Base-by-base conservation (phyloP, 345 rosid species). In the Barbarea vulgaris region DNA sequence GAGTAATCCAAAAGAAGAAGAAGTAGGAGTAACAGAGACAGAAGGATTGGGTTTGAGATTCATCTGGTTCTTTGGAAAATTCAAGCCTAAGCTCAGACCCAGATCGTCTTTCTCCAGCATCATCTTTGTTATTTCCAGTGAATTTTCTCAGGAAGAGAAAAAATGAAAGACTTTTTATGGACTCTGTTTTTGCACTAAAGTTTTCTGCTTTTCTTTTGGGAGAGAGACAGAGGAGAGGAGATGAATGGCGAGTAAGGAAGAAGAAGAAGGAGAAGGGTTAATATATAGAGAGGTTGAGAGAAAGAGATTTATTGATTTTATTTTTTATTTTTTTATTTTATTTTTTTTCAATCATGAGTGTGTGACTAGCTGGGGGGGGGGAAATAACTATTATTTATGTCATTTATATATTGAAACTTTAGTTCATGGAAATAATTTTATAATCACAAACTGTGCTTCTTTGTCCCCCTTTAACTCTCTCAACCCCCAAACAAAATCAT, bases 41-140 rank as follows among this genome's bases (percentile, higher is more conserved):
- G 85, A 77, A 0, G 84, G 70, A 11, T 86, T 79, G 5, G 93
- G 78, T 81, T 72, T 75, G 34, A 81, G 90, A 80, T 87, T 86
- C n/a, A 86, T 84, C 78, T 89, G 91, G 13, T 77, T 78, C 56
- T 80, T 83, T n/a, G 93, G 85, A 48, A 79, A 80, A 70, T 85
- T 86, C 84, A 90, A 82, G 83, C 97, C 78, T 48, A 92, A 81
- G 72, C 93, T 87, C 79, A 95, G 75, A 53, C 99, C 96, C 74
- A 95, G 81, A 81, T 89, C 99, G 36, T 89, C 94, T 77, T 89
- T 88, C 73, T 80, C 97, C 63, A 77, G 67, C 90, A 83, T 79
- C 87, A 83, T 84, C 47, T 59, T 67, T 33, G n/a, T 58, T 77
- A n/a, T 59, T 60, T 68, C 7, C 14, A 14, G 28, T 27, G 6